Evolutionary conservation across 768 basidiomycete genomes (phyloP).

Genomic region (Phallus indusiatus): DNA sequence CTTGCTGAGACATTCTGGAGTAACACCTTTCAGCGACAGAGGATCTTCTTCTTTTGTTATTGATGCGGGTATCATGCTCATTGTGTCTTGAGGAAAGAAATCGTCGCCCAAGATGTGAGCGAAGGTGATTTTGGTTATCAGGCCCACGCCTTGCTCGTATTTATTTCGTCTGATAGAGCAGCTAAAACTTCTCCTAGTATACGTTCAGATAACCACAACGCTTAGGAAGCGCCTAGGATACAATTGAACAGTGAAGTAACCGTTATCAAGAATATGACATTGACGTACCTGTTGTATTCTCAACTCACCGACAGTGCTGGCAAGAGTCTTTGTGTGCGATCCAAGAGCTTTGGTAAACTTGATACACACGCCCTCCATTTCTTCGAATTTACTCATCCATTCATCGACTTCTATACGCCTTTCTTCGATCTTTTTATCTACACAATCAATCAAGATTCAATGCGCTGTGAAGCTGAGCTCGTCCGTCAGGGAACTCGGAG

Average conservation of each 20-base stretch:
- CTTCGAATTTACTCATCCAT: conserved; percentile 56
- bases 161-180: conserved; percentile 73
- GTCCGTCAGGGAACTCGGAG: conserved; percentile 68
- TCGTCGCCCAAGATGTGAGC: conserved; percentile 49
- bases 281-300: conserved; percentile 44
- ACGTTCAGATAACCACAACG: conserved; percentile 59
- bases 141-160: conserved; percentile 60
- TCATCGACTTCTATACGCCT: conserved; percentile 69
- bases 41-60: conserved; percentile 34
- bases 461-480: conserved; percentile 70
- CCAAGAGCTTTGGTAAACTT: conserved; percentile 65
- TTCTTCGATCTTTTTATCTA: conserved; percentile 62
- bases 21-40: conserved; percentile 54
- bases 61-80: conserved; percentile 34
- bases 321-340: conserved; percentile 56
- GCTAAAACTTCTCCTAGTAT: conserved; percentile 65
- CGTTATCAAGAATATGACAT: too few species aligned
- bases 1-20: conserved; percentile 68
- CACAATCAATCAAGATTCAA: conserved; percentile 66
- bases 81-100: conserved; percentile 49
- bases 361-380: conserved; percentile 53
- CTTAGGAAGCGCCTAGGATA: conserved; percentile 44
- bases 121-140: conserved; percentile 57
- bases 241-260: not conserved
- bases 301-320: conserved; percentile 56